Base-by-base conservation (phyloP, 768 basidiomycete species). In the Crucibulum laeve region DNA sequence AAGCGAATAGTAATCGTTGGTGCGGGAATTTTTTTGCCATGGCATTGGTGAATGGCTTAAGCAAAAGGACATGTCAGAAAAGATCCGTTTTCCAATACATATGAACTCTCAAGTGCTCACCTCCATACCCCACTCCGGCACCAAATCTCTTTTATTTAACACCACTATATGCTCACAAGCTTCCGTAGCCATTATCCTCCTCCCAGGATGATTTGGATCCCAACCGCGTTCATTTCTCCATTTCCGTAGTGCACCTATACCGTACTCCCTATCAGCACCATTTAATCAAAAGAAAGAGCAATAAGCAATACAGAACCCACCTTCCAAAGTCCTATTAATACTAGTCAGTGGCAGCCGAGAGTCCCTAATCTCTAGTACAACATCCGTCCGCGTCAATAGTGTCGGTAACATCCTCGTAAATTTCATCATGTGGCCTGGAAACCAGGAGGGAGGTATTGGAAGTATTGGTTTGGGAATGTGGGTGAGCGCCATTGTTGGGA, bases 311-410 rank as follows among this genome's bases (percentile, higher is more conserved):
- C 10, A 17, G 7, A 10, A 59, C 80, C 57, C 64, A 86, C 84
- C 79, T 76, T 98, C 94, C 45, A 98, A 78, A 14, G 80, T 82
- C 44, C 82, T 77, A 62, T 98, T 98, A 61, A 98, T 89, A 53
- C 90, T 93, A 15, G 95, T 95, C 50, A 98, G 71, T 4, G 95
- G 95, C 42, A 98, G 73, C 23, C 95, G 80, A 8, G 93, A 82
- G 67, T 99, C 95, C 57, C 95, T 77, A 22, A 94, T 82, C 68
- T 99, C 95, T 48, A 99, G 84, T 40, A 98, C 89, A 43, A 98
- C 82, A 56, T 93, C 87, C 25, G 90, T 91, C 48, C 82, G 82
- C 24, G 82, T 79, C 30, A 97, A 75, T 46, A 92, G 69, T n/a
- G 75, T 67, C 15, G 91, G 90, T 32, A 96, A 70, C 60, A 79